These are phyloP conservation scores for Coemansia sp. DNA, from an alignment of 192 early-diverging fungal species.

Conservation along the genomic window DNA sequence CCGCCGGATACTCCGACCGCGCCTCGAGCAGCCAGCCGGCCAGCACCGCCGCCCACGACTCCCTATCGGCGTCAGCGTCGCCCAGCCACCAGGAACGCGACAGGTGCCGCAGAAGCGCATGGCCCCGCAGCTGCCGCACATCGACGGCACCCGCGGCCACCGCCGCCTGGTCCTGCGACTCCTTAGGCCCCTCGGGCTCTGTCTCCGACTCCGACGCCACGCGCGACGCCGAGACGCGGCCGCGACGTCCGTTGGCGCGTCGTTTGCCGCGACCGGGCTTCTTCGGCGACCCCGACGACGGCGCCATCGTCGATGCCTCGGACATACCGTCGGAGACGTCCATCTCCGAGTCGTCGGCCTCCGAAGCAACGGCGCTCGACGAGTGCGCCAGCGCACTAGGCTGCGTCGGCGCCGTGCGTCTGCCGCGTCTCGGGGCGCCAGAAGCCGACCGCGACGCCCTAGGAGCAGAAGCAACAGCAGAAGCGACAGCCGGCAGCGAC, in stretches of 20 bases:
- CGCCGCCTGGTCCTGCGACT: background rate
- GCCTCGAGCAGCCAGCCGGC: conserved; percentile 47
- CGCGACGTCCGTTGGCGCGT: background rate
- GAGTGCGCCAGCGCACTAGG: conserved; percentile 15
- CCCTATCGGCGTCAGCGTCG: conserved; percentile 5
- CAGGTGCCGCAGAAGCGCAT: conserved; percentile 28
- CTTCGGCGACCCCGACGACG: background rate
- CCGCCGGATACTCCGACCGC: conserved; percentile 20
- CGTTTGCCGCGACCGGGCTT: background rate
- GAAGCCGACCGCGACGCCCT: no score
- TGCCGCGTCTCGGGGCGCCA: no score
- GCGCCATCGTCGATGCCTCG: background rate
- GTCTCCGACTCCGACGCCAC: conserved; percentile 10
- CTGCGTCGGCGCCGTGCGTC: background rate
- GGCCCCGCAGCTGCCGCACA: conserved; percentile 9
- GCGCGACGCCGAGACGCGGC: conserved; percentile 8
- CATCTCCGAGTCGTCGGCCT: conserved; percentile 19
- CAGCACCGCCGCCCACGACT: conserved; percentile 28
- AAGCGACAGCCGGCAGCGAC: no score
- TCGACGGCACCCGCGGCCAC: background rate
- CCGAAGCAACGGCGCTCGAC: conserved; percentile 22
- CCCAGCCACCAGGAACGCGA: conserved; percentile 28
- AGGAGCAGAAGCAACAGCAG: no score
- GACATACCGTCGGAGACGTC: conserved; percentile 8
- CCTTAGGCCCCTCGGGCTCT: background rate